These are phyloP conservation scores for Erodium trifolium DNA, from an alignment of 441 rosid genomes.

Conservation along the genomic window DNA sequence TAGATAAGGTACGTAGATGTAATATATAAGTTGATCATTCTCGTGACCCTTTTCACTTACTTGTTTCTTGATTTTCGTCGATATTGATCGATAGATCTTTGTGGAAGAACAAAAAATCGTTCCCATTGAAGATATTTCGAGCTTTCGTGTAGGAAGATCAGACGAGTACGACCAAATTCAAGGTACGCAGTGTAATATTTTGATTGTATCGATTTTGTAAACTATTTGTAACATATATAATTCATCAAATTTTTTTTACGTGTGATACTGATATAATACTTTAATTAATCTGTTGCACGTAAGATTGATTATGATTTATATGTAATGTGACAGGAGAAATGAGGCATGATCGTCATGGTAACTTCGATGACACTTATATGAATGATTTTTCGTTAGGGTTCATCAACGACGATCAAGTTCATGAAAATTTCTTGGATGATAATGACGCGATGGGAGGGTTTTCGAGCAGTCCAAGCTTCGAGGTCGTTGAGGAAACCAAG, in stretches of 20 bases:
- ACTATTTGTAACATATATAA: too few species aligned
- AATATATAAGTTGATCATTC: too few species aligned
- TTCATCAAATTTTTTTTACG: too few species aligned
- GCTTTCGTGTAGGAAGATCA: constrained; percentile 24
- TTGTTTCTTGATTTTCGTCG: background rate
- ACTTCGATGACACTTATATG: constrained; percentile 28
- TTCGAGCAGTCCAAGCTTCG: constrained; percentile 52
- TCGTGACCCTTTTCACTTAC: background rate
- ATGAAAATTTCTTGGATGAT: constrained; percentile 24
- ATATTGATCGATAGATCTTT: constrained; percentile 34
- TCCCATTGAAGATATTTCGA: constrained; percentile 48
- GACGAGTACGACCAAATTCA: constrained; percentile 27
- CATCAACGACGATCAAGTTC: constrained; percentile 27
- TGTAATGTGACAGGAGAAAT: constrained; percentile 22
- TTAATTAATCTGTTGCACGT: too few species aligned
- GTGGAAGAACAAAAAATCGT: constrained; percentile 55
- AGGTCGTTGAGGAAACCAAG: constrained; percentile 63
- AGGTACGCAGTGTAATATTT: constrained; percentile 25
- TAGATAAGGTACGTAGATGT: constrained; percentile 38
- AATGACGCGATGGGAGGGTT: constrained; percentile 26
- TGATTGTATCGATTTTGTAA: too few species aligned
- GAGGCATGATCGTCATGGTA: constrained; percentile 18
- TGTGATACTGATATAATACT: too few species aligned
- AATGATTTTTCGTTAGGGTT: constrained; percentile 47
- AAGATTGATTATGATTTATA: background rate